A percentile compares a stretch with the other conserved stretches of the same genome.
Conservation (phyloP, 768 basidiomycete species). For the Boletus subcaerulescens region DNA sequence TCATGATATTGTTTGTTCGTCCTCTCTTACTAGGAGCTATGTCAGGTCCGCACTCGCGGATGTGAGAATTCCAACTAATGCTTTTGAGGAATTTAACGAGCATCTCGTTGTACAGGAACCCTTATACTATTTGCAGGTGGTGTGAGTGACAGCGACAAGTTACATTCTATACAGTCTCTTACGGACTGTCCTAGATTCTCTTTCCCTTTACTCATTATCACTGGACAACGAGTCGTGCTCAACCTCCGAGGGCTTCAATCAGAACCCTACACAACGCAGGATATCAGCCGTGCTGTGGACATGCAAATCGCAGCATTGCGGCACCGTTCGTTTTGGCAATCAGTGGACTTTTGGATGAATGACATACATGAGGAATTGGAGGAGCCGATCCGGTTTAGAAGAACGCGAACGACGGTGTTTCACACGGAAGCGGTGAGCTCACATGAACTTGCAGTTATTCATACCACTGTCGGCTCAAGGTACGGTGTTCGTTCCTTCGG, state of each 20-base stretch:
- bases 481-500: neutral
- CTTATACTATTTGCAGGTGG: neutral
- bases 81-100: neutral
- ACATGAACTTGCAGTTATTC: neutral
- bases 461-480: neutral
- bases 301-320: neutral
- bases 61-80: neutral
- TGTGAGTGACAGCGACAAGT: neutral
- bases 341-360: neutral
- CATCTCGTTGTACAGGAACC: constrained; percentile 3
- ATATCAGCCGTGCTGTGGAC: neutral
- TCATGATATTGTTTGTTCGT: neutral
- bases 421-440: neutral
- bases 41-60: neutral
- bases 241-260: constrained; percentile 8
- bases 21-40: neutral
- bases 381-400: neutral
- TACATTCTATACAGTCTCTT: neutral
- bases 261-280: neutral
- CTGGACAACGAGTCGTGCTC: constrained; percentile 18
- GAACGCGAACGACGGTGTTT: neutral
- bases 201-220: constrained; percentile 13
- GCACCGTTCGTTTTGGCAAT: neutral
- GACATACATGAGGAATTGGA: neutral
- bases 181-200: neutral